Percentiles rank a stretch among this genome's conserved stretches.
phyloP scores from a whole-genome alignment of 1,139 yeast species.

The Candida dubliniensis region DNA sequence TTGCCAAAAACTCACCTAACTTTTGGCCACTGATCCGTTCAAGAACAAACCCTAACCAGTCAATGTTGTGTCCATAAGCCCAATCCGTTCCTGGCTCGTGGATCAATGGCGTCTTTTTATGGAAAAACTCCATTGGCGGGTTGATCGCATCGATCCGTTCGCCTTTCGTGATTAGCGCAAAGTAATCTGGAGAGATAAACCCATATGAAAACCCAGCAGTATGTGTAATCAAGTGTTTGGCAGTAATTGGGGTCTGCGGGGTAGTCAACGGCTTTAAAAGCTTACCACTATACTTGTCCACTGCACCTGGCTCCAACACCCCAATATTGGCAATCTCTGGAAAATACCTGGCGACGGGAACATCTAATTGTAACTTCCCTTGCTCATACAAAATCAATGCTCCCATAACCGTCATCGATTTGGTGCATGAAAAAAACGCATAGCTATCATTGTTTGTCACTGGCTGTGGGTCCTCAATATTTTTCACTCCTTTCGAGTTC shows the following conservation, averaged over 20 bases:
- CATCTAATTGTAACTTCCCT: slow-evolving; percentile 44
- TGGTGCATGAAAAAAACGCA: slow-evolving; percentile 49
- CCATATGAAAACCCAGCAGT: slow-evolving; percentile 54
- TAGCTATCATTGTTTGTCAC: slow-evolving; percentile 29
- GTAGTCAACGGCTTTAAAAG: slow-evolving; percentile 28
- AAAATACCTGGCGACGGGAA: slow-evolving; percentile 35
- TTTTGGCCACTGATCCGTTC: slow-evolving; percentile 42
- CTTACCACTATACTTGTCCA: slow-evolving; percentile 36
- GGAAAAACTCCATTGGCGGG: slow-evolving; percentile 29
- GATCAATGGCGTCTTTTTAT: slow-evolving; percentile 39
- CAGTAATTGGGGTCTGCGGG: slow-evolving; percentile 42
- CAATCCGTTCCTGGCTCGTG: slow-evolving; percentile 56
- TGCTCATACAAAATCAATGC: slow-evolving; percentile 46
- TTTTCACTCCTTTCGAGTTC: slow-evolving; percentile 25
- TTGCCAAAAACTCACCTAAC: slow-evolving; percentile 42
- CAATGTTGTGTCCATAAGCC: slow-evolving; percentile 52
- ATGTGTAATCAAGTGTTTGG: slow-evolving; percentile 50
- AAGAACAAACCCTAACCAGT: slow-evolving; percentile 54
- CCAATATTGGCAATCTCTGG: slow-evolving; percentile 45
- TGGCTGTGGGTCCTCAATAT: slow-evolving; percentile 21
- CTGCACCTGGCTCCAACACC: slow-evolving; percentile 36
- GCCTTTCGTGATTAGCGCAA: slow-evolving; percentile 20
- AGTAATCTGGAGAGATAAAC: slow-evolving; percentile 36
- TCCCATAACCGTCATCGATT: slow-evolving; percentile 49
- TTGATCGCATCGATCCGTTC: slow-evolving; percentile 22